phyloP scores from a whole-genome alignment of 805 yeast genomes.

The Wickerhamiella sorbophila region DNA sequence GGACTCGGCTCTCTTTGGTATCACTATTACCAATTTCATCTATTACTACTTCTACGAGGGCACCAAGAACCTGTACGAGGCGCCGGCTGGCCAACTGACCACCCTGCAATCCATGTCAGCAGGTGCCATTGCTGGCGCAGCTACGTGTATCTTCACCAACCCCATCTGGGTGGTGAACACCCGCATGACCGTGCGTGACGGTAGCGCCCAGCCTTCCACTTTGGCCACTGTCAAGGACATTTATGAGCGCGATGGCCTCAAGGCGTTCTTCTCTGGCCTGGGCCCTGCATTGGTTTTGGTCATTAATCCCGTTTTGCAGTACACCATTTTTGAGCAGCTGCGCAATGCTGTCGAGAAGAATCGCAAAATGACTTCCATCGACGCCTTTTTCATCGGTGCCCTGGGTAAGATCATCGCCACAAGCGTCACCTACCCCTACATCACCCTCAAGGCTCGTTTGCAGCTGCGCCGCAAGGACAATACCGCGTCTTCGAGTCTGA shows the following conservation, averaged over 20 bases:
- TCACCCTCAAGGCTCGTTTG: slow-evolving; percentile 79
- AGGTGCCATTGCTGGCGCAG: slow-evolving; percentile 78
- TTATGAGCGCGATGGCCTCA: slow-evolving; percentile 53
- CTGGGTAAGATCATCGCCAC: slow-evolving; percentile 85
- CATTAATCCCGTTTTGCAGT: slow-evolving; percentile 79
- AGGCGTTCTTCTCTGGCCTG: slow-evolving; percentile 68
- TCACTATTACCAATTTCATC: slow-evolving; percentile 71
- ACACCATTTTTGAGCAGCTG: slow-evolving; percentile 79
- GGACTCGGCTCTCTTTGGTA: slow-evolving; percentile 77
- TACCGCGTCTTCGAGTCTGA: slow-evolving; percentile 15
- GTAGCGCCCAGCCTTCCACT: slow-evolving; percentile 30
- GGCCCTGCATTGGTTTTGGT: slow-evolving; percentile 80
- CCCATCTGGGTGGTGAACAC: slow-evolving; percentile 97
- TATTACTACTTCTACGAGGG: slow-evolving; percentile 86
- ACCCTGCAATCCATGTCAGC: slow-evolving; percentile 57
- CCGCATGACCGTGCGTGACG: slow-evolving; percentile 51
- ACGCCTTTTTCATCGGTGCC: slow-evolving; percentile 81
- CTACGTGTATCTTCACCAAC: slow-evolving; percentile 68
- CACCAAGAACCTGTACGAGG: slow-evolving; percentile 27
- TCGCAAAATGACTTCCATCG: slow-evolving; percentile 45
- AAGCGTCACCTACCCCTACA: slow-evolving; percentile 72
- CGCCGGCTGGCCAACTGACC: slow-evolving; percentile 23
- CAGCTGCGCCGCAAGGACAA: slow-evolving; percentile 42
- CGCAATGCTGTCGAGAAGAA: slow-evolving; percentile 47
- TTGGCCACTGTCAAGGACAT: slow-evolving; percentile 47